A percentile compares a stretch with the other conserved stretches of the same genome.
phyloP scores from a whole-genome alignment of 257 asterid genomes.

The Lavandula angustifolia region DNA sequence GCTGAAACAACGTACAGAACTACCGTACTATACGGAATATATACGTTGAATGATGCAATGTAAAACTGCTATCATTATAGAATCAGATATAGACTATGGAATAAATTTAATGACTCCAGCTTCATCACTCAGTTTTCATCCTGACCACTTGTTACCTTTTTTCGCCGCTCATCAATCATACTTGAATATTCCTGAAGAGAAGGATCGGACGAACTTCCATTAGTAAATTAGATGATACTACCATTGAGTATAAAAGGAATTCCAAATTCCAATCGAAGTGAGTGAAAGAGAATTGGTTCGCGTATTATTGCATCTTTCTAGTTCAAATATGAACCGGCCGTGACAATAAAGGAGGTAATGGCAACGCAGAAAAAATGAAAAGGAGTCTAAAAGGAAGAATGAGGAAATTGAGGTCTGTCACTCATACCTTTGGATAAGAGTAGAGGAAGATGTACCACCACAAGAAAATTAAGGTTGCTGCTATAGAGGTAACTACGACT shows the following conservation, averaged over 20 bases:
- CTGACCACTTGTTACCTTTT: slow-evolving; percentile 56
- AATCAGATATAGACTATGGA: too few species aligned
- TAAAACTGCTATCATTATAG: too few species aligned
- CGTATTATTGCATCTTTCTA: not conserved
- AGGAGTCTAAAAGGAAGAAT: not conserved
- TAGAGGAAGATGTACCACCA: slow-evolving; percentile 96
- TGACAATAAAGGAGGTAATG: not conserved
- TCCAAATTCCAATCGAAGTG: too few species aligned
- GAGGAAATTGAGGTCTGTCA: not conserved
- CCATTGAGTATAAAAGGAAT: too few species aligned
- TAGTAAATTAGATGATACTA: not conserved
- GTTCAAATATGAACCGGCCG: not conserved
- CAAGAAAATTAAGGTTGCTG: slow-evolving; percentile 43
- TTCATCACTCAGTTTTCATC: slow-evolving; percentile 36
- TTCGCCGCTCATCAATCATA: slow-evolving; percentile 74
- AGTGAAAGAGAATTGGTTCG: not conserved
- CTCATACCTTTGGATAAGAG: slow-evolving; percentile 86
- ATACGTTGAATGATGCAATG: too few species aligned
- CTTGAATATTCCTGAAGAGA: slow-evolving; percentile 57
- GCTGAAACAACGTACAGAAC: too few species aligned
- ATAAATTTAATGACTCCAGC: not conserved
- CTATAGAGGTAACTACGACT: slow-evolving; percentile 47
- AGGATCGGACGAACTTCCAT: not conserved
- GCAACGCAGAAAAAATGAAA: not conserved
- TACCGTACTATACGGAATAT: too few species aligned